Percentiles rank a stretch among this genome's conserved stretches.
These are phyloP conservation scores for Kodamaea anthophila DNA, from an alignment of 1,139 yeast species.

Conservation along the genomic window DNA sequence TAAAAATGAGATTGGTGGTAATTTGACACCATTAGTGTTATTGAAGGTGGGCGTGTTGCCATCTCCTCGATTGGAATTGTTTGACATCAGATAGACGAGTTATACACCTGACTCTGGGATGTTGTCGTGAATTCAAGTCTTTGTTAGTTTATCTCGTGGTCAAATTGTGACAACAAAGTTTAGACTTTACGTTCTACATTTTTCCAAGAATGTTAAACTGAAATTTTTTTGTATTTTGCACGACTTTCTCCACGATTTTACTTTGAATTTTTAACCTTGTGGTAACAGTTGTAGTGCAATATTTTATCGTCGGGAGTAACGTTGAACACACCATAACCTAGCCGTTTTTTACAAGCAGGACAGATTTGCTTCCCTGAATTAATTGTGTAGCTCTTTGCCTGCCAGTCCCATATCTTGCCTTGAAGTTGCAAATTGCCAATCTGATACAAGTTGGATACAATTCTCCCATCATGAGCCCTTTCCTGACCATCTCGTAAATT, in stretches of 20 bases:
- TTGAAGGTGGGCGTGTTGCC: constrained; percentile 2
- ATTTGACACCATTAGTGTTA: constrained; percentile 14
- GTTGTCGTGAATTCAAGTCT: too few species aligned
- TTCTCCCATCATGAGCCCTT: constrained; percentile 20
- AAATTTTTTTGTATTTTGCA: constrained; percentile 1
- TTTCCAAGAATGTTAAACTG: background rate
- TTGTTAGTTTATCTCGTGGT: too few species aligned
- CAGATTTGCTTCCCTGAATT: constrained; percentile 43
- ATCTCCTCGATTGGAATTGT: constrained; percentile 1
- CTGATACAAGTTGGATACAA: constrained; percentile 31
- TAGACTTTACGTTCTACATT: constrained; percentile 1
- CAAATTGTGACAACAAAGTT: too few species aligned
- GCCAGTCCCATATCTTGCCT: constrained; percentile 30
- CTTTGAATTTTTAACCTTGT: constrained; percentile 1
- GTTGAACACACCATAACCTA: constrained; percentile 60
- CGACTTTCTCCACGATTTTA: background rate
- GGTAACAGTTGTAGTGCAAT: constrained; percentile 45
- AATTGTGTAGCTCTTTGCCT: constrained; percentile 32
- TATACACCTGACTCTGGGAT: too few species aligned
- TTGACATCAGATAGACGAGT: too few species aligned
- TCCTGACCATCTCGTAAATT: constrained; percentile 35
- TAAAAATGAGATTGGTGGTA: constrained; percentile 26
- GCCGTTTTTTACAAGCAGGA: constrained; percentile 49
- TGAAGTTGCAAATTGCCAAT: constrained; percentile 31
- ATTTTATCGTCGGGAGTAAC: constrained; percentile 46